Conservation (phyloP, 75 land plant species). For the Cupressus sempervirens region DNA sequence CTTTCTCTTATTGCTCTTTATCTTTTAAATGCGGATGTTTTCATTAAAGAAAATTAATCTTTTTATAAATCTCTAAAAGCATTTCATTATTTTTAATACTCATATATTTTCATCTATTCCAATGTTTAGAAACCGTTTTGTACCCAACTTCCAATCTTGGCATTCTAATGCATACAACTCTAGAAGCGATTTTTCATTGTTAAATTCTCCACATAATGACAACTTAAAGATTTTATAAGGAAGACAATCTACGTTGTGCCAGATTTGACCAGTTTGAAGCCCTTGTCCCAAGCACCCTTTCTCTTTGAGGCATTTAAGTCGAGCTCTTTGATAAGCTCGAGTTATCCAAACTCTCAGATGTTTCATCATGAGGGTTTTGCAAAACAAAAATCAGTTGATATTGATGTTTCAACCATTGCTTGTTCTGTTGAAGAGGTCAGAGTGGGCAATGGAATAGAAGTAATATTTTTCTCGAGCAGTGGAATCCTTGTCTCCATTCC, state of each 20-base stretch:
- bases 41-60: too few relatives aligned
- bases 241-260: background rate
- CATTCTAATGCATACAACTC: too few relatives aligned
- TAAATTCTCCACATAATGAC: too few relatives aligned
- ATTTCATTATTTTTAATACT: too few relatives aligned
- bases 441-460: background rate
- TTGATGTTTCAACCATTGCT: background rate
- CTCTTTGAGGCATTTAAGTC: background rate
- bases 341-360: background rate
- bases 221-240: too few relatives aligned
- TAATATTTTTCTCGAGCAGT: background rate
- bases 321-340: background rate
- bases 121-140: too few relatives aligned
- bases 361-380: background rate
- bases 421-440: background rate
- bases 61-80: too few relatives aligned
- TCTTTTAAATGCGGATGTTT: too few relatives aligned
- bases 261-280: background rate
- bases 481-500: background rate
- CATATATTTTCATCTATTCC: too few relatives aligned
- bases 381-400: background rate
- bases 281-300: background rate
- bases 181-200: too few relatives aligned
- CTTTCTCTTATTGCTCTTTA: too few relatives aligned
- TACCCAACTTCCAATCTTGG: too few relatives aligned